Conservation (phyloP, 2,329 filamentous ascomycete species). For the Hymenotorrendiella dingleyae region DNA sequence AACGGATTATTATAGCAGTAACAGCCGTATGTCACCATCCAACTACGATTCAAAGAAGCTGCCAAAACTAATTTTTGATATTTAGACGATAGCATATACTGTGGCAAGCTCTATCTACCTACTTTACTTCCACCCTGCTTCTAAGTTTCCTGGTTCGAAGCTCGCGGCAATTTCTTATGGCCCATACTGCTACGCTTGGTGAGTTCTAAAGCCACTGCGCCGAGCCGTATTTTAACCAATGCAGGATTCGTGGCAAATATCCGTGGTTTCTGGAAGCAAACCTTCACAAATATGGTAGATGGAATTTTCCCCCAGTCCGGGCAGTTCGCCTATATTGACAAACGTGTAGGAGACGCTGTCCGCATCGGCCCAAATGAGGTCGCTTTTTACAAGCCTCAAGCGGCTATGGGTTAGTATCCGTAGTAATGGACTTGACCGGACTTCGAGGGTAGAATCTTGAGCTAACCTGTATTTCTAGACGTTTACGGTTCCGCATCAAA, state of each 20-base stretch:
- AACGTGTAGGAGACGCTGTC: conserved; percentile 13
- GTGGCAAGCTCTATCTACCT: conserved; percentile 2
- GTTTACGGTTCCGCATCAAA: background rate
- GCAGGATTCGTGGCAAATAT: background rate
- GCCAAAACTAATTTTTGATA: background rate
- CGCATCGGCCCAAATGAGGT: conserved; percentile 18
- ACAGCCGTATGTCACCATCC: background rate
- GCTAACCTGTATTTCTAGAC: background rate
- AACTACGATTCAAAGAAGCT: too few relatives aligned
- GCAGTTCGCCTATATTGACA: background rate
- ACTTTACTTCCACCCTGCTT: background rate
- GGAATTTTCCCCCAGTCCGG: background rate
- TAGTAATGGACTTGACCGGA: conserved; percentile 9
- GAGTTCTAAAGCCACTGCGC: background rate
- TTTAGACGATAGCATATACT: background rate
- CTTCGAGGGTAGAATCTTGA: background rate
- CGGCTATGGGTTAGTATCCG: conserved; percentile 1
- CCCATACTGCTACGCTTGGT: conserved; percentile 1
- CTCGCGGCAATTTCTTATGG: background rate
- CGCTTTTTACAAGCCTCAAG: background rate
- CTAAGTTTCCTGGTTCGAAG: conserved; percentile 1
- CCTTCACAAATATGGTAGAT: background rate
- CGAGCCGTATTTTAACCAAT: background rate
- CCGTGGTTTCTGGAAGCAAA: background rate
- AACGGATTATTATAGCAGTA: background rate